A percentile compares a stretch with the other conserved stretches of the same genome.
Evolutionary conservation across 306 rosid genomes (phyloP).

Genomic region (Parietaria judaica): DNA sequence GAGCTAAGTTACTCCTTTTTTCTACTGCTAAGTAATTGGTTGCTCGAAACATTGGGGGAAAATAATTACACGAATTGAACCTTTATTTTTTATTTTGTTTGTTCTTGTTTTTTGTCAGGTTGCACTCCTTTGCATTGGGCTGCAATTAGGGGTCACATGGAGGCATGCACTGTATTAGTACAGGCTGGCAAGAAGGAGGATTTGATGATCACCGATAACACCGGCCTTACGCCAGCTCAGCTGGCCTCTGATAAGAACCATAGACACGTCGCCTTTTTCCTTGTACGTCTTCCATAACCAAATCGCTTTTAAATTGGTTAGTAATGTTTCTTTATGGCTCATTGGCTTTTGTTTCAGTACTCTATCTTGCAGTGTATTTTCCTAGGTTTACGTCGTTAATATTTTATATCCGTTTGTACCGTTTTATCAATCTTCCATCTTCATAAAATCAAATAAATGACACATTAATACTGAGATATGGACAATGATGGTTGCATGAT

Average conservation of each 20-base stretch:
- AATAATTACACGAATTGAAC: neutral
- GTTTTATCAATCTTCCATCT: neutral
- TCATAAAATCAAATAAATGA: neutral
- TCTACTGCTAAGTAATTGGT: neutral
- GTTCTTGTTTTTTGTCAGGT: slow-evolving; percentile 40
- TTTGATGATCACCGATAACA: slow-evolving; percentile 77
- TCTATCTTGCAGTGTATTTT: slow-evolving; percentile 2
- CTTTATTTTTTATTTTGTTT: slow-evolving; percentile 8
- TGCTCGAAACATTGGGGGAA: slow-evolving; percentile 12
- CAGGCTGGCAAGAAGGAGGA: slow-evolving; percentile 99
- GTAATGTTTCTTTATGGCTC: slow-evolving; percentile 21
- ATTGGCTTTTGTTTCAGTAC: neutral
- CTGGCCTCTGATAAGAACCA: slow-evolving; percentile 95
- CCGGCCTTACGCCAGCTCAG: slow-evolving; percentile 98
- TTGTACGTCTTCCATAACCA: slow-evolving; percentile 67
- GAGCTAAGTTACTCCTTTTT: too few species aligned
- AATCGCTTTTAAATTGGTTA: slow-evolving; percentile 30
- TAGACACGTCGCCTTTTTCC: slow-evolving; percentile 99
- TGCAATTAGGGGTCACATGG: slow-evolving; percentile 91
- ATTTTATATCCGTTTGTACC: neutral
- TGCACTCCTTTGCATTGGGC: slow-evolving; percentile 99
- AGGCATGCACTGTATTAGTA: slow-evolving; percentile 94
- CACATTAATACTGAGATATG: neutral
- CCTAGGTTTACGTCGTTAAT: neutral
- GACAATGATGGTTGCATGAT: neutral